These are phyloP conservation scores for Proliferodiscus dingleyae DNA, from an alignment of 2,329 filamentous ascomycete genomes.

Conservation along the genomic window DNA sequence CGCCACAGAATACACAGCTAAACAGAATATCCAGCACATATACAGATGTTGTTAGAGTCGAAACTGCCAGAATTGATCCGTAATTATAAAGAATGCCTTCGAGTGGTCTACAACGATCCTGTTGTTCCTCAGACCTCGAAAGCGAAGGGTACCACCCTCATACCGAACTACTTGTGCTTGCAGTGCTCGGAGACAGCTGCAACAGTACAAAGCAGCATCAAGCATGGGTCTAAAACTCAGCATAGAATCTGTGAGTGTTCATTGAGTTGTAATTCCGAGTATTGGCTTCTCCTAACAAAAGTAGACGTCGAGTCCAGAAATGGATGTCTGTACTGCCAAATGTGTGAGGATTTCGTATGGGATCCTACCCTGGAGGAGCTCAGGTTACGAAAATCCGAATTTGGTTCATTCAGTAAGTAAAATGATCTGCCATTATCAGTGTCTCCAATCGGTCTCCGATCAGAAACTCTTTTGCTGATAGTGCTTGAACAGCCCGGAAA, in stretches of 20 bases:
- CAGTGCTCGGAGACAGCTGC: slow-evolving; percentile 65
- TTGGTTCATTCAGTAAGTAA: slow-evolving; percentile 57
- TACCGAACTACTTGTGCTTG: slow-evolving; percentile 66
- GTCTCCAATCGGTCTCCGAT: not conserved
- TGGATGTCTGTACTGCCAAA: slow-evolving; percentile 72
- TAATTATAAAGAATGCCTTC: slow-evolving; percentile 67
- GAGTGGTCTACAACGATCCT: slow-evolving; percentile 61
- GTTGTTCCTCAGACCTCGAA: slow-evolving; percentile 63
- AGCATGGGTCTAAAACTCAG: slow-evolving; percentile 63
- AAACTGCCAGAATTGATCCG: slow-evolving; percentile 63
- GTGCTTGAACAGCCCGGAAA: slow-evolving; percentile 52
- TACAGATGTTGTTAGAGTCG: slow-evolving; percentile 59
- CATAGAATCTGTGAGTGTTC: slow-evolving; percentile 68
- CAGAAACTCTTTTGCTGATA: slow-evolving; percentile 1
- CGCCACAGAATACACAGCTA: slow-evolving; percentile 3
- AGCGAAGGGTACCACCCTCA: slow-evolving; percentile 54
- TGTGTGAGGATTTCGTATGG: slow-evolving; percentile 79
- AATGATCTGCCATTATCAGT: not conserved
- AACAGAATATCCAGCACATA: slow-evolving; percentile 53
- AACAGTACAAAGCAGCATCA: slow-evolving; percentile 58
- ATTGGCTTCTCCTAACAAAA: slow-evolving; percentile 5
- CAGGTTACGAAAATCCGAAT: slow-evolving; percentile 64
- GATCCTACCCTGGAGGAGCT: slow-evolving; percentile 76
- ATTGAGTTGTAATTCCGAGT: too few species aligned
- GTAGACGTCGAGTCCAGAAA: slow-evolving; percentile 72